Percentiles rank a stretch among this genome's conserved stretches.
These are phyloP conservation scores for Neopestalotiopsis sp. DNA, from an alignment of 2,329 filamentous ascomycete species.

Conservation along the genomic window DNA sequence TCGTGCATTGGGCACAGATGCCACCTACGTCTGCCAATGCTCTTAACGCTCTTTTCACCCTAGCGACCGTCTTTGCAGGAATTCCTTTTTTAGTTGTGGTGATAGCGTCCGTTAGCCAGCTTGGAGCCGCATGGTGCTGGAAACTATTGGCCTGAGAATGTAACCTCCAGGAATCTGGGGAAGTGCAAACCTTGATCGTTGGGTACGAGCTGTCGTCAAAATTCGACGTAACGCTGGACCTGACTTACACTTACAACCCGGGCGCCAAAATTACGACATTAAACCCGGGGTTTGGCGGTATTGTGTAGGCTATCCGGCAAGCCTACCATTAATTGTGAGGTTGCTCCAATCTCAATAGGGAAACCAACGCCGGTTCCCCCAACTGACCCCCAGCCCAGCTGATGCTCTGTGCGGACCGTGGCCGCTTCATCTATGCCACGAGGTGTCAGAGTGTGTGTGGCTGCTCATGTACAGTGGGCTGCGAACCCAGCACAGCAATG, in stretches of 20 bases:
- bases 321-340: not conserved
- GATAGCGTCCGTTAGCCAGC: conserved; percentile 1
- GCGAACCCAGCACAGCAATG: not conserved
- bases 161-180: conserved; percentile 12
- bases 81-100: not conserved
- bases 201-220: not conserved
- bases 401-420: conserved; percentile 8
- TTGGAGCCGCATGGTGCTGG: not conserved
- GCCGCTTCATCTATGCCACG: conserved; percentile 14
- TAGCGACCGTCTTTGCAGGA: not conserved
- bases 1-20: conserved; percentile 1
- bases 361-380: not conserved
- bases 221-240: not conserved
- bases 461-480: not conserved
- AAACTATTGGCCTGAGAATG: conserved; percentile 8
- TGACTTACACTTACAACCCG: not conserved
- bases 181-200: conserved; percentile 1
- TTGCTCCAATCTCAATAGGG: not conserved
- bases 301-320: not conserved
- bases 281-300: not conserved
- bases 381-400: not conserved
- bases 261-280: not conserved
- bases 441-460: conserved; percentile 4
- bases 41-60: not conserved
- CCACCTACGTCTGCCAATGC: not conserved